These are phyloP conservation scores for Agrocybe chaxingu DNA, from an alignment of 768 basidiomycete species.

Conservation along the genomic window DNA sequence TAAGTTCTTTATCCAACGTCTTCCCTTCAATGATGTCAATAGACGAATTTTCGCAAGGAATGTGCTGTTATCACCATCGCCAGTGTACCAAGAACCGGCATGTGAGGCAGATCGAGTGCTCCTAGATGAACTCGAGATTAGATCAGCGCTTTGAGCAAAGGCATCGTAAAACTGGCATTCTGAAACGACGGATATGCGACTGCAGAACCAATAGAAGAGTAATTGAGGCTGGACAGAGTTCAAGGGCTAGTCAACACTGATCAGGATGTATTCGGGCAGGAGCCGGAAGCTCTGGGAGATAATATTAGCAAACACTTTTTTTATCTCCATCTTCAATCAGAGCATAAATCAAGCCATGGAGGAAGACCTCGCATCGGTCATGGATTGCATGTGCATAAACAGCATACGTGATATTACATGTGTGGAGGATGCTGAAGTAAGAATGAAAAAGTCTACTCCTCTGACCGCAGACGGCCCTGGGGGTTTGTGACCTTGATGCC, in stretches of 20 bases:
- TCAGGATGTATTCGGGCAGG: constrained; percentile 5
- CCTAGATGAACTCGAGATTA: constrained; percentile 9
- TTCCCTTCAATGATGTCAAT: constrained; percentile 36
- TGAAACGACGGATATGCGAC: neutral
- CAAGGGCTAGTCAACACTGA: constrained; percentile 3
- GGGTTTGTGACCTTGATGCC: constrained; percentile 95
- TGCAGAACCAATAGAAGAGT: neutral
- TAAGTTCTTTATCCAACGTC: constrained; percentile 60
- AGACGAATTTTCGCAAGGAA: neutral
- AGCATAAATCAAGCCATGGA: neutral
- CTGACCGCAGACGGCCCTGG: constrained; percentile 88
- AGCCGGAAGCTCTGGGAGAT: constrained; percentile 3
- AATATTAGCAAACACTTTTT: constrained; percentile 11
- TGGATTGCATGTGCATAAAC: constrained; percentile 50
- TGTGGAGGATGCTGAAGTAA: constrained; percentile 32
- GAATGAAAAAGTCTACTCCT: constrained; percentile 64
- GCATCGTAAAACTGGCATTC: constrained; percentile 16
- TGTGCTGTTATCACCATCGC: constrained; percentile 44
- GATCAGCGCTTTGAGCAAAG: neutral
- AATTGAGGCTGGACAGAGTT: neutral
- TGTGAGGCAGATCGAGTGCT: constrained; percentile 63
- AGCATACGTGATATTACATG: constrained; percentile 57
- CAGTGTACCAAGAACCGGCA: constrained; percentile 89
- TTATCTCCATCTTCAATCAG: constrained; percentile 1
- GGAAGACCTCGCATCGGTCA: constrained; percentile 11